Percentiles rank a stretch among this genome's conserved stretches.
These are phyloP conservation scores for Chrysophaeum taylorii DNA, from an alignment of 352 stramenopile genomes.

Conservation along the genomic window DNA sequence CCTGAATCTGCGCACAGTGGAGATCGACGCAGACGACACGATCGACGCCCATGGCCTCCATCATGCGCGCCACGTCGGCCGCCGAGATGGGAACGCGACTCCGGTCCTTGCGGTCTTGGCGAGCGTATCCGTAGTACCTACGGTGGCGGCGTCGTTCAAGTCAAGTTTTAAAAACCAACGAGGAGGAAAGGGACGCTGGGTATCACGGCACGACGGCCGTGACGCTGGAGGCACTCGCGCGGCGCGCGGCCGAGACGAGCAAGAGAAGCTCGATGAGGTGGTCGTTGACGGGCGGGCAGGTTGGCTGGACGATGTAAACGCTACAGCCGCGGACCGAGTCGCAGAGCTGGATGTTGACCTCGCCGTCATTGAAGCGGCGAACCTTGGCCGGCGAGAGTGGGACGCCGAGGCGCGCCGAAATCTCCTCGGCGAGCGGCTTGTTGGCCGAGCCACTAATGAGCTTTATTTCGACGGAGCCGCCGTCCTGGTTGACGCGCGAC, in stretches of 20 bases:
- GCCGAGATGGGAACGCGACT: conserved; percentile 95
- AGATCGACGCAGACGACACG: conserved; percentile 81
- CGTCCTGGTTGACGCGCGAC: background rate
- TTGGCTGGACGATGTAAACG: conserved; percentile 99
- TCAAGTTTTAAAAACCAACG: too few relatives aligned
- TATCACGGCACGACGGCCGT: conserved; percentile 97
- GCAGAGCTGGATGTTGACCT: conserved; percentile 98
- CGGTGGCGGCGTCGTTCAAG: too few relatives aligned
- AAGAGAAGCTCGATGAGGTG: conserved; percentile 96
- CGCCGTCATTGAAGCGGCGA: conserved; percentile 93
- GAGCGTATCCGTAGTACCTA: conserved; percentile 70
- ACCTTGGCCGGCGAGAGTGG: conserved; percentile 95
- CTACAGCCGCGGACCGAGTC: conserved; percentile 99
- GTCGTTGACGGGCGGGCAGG: conserved; percentile 96
- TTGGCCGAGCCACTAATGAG: conserved; percentile 98
- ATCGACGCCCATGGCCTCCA: conserved; percentile 83
- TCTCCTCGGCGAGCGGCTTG: conserved; percentile 85
- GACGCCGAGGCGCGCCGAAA: conserved; percentile 91
- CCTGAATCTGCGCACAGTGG: conserved; percentile 83
- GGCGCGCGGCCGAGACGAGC: conserved; percentile 86
- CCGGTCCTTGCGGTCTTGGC: conserved; percentile 79
- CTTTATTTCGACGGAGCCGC: conserved; percentile 63
- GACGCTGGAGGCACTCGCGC: conserved; percentile 92
- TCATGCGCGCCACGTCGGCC: conserved; percentile 73
- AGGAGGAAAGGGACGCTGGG: conserved; percentile 64